These are phyloP conservation scores for Aspergillus chevalieri DNA, from an alignment of 2,329 filamentous ascomycete species.

Conservation along the genomic window DNA sequence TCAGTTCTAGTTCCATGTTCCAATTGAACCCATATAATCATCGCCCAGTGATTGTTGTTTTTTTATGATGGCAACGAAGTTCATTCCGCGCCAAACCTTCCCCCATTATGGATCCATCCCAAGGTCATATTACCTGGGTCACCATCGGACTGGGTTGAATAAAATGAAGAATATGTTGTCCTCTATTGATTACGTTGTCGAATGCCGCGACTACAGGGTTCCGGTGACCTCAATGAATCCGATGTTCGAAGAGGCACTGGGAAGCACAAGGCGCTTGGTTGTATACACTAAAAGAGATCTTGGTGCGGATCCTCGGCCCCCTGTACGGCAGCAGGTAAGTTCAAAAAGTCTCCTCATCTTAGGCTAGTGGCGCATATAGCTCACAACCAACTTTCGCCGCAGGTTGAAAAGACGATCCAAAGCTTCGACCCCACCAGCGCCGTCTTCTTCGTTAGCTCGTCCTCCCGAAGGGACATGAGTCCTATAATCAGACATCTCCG, in stretches of 20 bases:
- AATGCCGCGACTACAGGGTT: slow-evolving; percentile 89
- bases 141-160: slow-evolving; percentile 74
- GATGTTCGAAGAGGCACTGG: slow-evolving; percentile 71
- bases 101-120: slow-evolving; percentile 68
- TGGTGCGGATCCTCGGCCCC: slow-evolving; percentile 43
- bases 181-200: slow-evolving; percentile 79
- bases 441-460: slow-evolving; percentile 32
- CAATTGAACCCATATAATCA: not conserved
- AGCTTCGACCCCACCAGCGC: slow-evolving; percentile 28
- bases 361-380: not conserved
- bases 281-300: slow-evolving; percentile 90
- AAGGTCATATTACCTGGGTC: slow-evolving; percentile 88
- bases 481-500: slow-evolving; percentile 29
- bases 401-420: slow-evolving; percentile 29
- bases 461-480: slow-evolving; percentile 23
- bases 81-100: slow-evolving; percentile 70
- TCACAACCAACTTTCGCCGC: slow-evolving; percentile 3
- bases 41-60: not conserved
- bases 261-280: slow-evolving; percentile 66
- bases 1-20: not conserved
- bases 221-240: slow-evolving; percentile 88
- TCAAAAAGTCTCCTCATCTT: not conserved
- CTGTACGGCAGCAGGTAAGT: slow-evolving; percentile 37
- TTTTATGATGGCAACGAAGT: slow-evolving; percentile 37
- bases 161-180: slow-evolving; percentile 78